Base-by-base conservation (phyloP, 139 green algal species). In the Auxenochlorella pyrenoidosa region DNA sequence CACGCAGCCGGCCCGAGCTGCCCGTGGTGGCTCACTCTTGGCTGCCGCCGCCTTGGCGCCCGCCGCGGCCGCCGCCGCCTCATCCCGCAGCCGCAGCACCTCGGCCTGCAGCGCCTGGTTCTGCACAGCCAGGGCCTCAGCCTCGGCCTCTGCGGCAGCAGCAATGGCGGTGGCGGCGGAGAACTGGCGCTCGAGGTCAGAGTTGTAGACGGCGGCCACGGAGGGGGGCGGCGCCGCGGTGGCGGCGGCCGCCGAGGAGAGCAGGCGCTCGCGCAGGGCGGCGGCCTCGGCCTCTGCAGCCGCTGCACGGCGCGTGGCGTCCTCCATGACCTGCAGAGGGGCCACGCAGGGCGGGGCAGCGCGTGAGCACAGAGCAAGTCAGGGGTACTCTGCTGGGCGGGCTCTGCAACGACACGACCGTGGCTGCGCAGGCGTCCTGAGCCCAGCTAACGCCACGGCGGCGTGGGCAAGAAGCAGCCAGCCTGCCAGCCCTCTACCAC, bases 271-370 rank as follows among this genome's bases (percentile, higher is more conserved):
- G 5, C 71, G 30, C n/a, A 88, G 79, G 40, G 30, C 24, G 22
- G 26, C 58, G 0, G 65, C 80, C 79, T 90, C 81, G 18, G 28
- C 26, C 38, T 88, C 87, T 5, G 87, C 87, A 4, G 54, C 83
- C 13, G 84, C 58, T 0, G 88, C 83, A 24, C 83, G 59, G 30
- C 36, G 43, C 30, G 41, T 6, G 0, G 80, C 80, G 38, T 41
- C 40, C 5, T 78, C 63, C 38, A 76, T 70, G 12, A 47, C 40
- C 63, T 86, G 63, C 40, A 54, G 5, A 10, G 6, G 22, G 73
- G 26, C 10, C 54, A 63, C 8, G 6, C 47, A 54, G 47, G 47
- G 47, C 8, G 47, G 10, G 47, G 47, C 8, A 10, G 10, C 47
- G 47, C 10, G 10, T 10, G 47, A 6, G 47, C 47, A 54, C 47